Evolutionary conservation across 2,329 filamentous ascomycete species (phyloP), one percentile per base, ranked within the genome.

Genomic region (Phaeoacremonium minimum): DNA sequence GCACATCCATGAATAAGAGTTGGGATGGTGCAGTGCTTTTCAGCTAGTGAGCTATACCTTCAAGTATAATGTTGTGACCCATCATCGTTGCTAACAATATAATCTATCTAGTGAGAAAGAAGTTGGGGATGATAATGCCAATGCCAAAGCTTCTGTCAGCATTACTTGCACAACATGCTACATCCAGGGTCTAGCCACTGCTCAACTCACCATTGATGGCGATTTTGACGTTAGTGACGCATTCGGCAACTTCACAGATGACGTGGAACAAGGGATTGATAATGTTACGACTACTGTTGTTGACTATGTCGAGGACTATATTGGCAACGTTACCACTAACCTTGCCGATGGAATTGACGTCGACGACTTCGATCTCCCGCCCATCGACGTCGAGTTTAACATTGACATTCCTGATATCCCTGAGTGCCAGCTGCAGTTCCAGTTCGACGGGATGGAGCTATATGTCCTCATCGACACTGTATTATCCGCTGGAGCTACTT

Each of bases 391-490:
- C 11, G 58, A 63, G 33, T 63, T 75, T 28, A 57, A 72, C 39
- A 43, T 75, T 3, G 56, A 66, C 13, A 30, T 73, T 0, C 56
- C 58, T 0, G 50, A 57, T 4, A 61, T 76, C 5, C 69, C 68
- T 0, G 64, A 66, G 16, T 56, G 54, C 15, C 46, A 51, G 4
- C 49, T 79, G 1, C 47, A 52, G 5, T 66, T 79, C 31, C 53
- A 63, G 17, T 72, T 80, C 40, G 69, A 75, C 36, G 59, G 56
- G 1, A 33, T 76, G 19, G 75, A 79, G 45, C 41, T 79, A 1
- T 79, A 75, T 46, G 56, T 76, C 42, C 47, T 64, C 30, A 44
- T 75, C 5, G 60, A 70, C 33, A 67, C 66, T 0, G 53, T 56
- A 0, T 43, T 78, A 1, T 55, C 60, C 0, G 58, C 56, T 0